Base-by-base conservation (phyloP, 805 yeast species). In the Deakozyma indianensis region DNA sequence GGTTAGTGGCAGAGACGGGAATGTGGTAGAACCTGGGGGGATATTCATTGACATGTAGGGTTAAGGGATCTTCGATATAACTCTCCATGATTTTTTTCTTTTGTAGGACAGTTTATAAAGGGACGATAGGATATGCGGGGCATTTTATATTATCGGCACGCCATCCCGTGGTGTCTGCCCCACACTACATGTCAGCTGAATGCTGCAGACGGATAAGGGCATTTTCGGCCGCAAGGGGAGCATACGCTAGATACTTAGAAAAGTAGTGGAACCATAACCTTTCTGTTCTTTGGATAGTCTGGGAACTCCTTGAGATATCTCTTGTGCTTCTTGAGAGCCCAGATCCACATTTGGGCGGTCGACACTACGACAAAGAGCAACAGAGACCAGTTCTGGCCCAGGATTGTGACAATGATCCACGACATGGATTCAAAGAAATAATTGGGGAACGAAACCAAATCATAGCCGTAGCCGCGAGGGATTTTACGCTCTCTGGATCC, bases 281-380 rank as follows among this genome's bases (percentile, higher is more conserved):
- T 80, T 65, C 87, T 80, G 60, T 75, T 70, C 56, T 77, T 76
- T 56, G 90, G 90, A 62, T 90, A 92, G 54, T 77, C 77, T 22
- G 87, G 86, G 66, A 83, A 83, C 47, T 78, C 79, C 56, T 71
- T 72, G 57, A 68, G 66, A 60, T 80, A 82, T 46, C 77, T 68
- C 55, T 67, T 69, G 65, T 90, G 94, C 62, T 86, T 88, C 69
- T 85, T 80, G 48, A 75, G 71, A 21, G 97, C 96, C 96, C 97
- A 90, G 45, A 76, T 54, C 67, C 74, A 80, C 97, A 92, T 90
- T 61, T 92, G 96, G 35, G 62, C 72, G 14, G 83, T 68, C 43
- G 92, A 80, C 43, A 85, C 84, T 18, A 69, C 54, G 43, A 78
- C 66, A 66, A 92, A 92, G 21, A 84, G 56, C 58, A 78, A 71